phyloP scores from a whole-genome alignment of 1,284 basidiomycete species.

The Pseudozyma hubeiensis region DNA sequence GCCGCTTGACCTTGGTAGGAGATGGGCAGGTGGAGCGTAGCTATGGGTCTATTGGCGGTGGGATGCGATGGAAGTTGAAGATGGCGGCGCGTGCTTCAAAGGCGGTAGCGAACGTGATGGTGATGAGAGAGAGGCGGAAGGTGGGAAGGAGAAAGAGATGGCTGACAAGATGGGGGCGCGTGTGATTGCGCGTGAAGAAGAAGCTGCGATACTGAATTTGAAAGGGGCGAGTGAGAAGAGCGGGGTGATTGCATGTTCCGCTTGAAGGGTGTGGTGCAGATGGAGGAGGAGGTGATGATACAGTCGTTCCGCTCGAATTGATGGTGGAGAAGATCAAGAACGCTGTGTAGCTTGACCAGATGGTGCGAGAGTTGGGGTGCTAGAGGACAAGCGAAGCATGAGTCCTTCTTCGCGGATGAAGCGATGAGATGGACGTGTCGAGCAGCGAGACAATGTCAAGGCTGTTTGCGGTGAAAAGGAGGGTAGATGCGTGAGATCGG shows the following conservation, averaged over 20 bases:
- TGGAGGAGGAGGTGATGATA: neutral
- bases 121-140: constrained; percentile 9
- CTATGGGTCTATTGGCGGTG: neutral
- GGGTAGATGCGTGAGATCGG: constrained; percentile 9
- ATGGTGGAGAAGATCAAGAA: neutral
- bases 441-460: neutral
- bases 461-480: neutral
- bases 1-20: constrained; percentile 14
- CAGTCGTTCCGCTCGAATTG: neutral
- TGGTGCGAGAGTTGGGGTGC: neutral
- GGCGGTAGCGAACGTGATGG: constrained; percentile 26
- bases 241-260: constrained; percentile 42
- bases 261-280: constrained; percentile 2
- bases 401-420: neutral
- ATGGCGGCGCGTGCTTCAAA: neutral
- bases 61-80: neutral
- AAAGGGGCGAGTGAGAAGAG: constrained; percentile 15
- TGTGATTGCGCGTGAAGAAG: constrained; percentile 10
- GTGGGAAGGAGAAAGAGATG: constrained; percentile 4
- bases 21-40: constrained; percentile 3
- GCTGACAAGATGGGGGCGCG: neutral
- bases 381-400: constrained; percentile 3
- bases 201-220: constrained; percentile 7
- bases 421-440: neutral
- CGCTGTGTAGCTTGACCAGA: constrained; percentile 1